Percentiles rank a stretch among this genome's conserved stretches.
Evolutionary conservation across 2,329 filamentous ascomycete genomes (phyloP).

Genomic region (Ophiostoma sp.): DNA sequence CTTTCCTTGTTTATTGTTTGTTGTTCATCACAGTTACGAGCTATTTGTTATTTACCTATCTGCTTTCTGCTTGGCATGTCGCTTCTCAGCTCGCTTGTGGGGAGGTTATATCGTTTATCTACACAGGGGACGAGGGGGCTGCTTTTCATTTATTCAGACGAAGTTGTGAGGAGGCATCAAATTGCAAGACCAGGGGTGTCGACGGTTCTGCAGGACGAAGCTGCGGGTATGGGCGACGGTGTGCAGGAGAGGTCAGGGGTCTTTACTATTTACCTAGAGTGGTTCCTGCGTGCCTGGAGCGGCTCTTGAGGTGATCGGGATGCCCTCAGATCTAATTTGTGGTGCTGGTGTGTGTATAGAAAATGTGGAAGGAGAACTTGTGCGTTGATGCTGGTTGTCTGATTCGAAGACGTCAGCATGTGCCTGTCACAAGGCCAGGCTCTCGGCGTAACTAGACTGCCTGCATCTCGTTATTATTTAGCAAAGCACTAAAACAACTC

Average conservation of each 20-base stretch:
- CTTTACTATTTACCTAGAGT: background rate
- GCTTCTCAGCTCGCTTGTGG: slow-evolving; percentile 35
- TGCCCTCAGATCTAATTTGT: background rate
- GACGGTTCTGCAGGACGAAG: background rate
- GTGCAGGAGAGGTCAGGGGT: background rate
- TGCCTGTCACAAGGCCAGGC: background rate
- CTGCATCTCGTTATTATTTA: background rate
- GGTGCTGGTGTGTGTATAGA: background rate
- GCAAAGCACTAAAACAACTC: background rate
- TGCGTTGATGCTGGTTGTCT: background rate
- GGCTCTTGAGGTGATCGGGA: background rate
- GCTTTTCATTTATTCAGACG: background rate
- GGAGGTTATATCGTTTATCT: slow-evolving; percentile 32
- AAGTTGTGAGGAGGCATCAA: slow-evolving; percentile 23
- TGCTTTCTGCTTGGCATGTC: slow-evolving; percentile 33
- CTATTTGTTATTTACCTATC: slow-evolving; percentile 13
- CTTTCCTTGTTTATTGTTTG: slow-evolving; percentile 13
- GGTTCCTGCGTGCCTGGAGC: background rate
- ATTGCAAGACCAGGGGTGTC: slow-evolving; percentile 21
- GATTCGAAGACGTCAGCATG: background rate
- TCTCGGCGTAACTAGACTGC: background rate
- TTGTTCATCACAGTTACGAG: slow-evolving; percentile 15
- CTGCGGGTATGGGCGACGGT: background rate
- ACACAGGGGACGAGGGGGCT: slow-evolving; percentile 33
- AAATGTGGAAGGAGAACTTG: slow-evolving; percentile 4